These are phyloP conservation scores for Datura wrightii DNA, from an alignment of 257 asterid genomes.

Conservation along the genomic window DNA sequence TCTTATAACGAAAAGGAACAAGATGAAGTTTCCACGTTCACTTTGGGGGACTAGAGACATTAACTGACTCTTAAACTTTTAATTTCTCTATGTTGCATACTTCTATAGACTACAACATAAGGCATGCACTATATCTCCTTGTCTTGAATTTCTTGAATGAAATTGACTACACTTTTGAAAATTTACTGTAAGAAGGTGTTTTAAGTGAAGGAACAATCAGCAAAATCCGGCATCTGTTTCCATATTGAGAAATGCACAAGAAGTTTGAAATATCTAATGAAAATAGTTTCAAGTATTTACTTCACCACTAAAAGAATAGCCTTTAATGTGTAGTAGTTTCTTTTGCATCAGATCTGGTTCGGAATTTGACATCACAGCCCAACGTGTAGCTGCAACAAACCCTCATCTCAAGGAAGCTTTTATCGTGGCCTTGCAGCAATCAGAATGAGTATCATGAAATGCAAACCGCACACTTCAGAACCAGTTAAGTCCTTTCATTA, in stretches of 20 bases:
- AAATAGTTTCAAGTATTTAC: neutral
- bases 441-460: slow-evolving; percentile 46
- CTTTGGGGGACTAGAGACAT: neutral
- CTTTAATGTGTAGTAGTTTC: neutral
- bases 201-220: neutral
- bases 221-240: neutral
- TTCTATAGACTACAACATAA: too few species aligned
- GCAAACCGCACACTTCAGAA: neutral
- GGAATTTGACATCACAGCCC: slow-evolving; percentile 73
- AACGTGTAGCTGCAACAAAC: slow-evolving; percentile 78
- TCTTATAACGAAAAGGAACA: neutral
- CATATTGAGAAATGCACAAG: neutral
- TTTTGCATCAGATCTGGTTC: slow-evolving; percentile 58
- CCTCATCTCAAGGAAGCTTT: slow-evolving; percentile 71
- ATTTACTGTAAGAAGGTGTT: too few species aligned
- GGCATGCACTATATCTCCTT: too few species aligned
- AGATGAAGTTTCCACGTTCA: neutral
- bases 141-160: too few species aligned
- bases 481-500: slow-evolving; percentile 8
- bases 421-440: slow-evolving; percentile 58
- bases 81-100: too few species aligned
- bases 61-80: too few species aligned
- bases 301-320: neutral
- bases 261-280: neutral
- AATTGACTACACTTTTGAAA: too few species aligned